phyloP scores from a whole-genome alignment of 495 filamentous ascomycete genomes.

The Aspergillus mulundensis region DNA sequence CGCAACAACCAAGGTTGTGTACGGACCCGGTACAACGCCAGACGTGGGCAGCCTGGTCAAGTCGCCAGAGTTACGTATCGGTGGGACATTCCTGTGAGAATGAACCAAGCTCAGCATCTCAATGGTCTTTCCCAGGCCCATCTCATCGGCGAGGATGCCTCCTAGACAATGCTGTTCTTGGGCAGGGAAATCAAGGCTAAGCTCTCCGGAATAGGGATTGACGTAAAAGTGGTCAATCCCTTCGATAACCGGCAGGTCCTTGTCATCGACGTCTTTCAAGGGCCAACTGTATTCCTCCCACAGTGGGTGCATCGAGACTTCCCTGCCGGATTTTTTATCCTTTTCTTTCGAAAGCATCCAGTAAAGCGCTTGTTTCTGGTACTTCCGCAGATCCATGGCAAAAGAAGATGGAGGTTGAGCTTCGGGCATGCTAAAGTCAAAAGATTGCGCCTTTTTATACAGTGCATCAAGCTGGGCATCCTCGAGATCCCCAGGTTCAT shows the following conservation, averaged over 20 bases:
- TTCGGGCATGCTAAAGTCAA: slow-evolving; percentile 88
- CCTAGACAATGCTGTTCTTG: slow-evolving; percentile 95
- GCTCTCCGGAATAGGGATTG: slow-evolving; percentile 92
- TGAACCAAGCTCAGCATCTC: slow-evolving; percentile 96
- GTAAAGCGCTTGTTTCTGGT: slow-evolving; percentile 90
- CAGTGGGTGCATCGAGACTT: slow-evolving; percentile 88
- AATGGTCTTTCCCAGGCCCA: slow-evolving; percentile 91
- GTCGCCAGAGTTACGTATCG: slow-evolving; percentile 48
- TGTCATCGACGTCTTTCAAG: slow-evolving; percentile 78
- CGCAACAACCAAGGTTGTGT: slow-evolving; percentile 90
- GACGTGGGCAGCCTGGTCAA: slow-evolving; percentile 57
- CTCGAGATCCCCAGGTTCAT: slow-evolving; percentile 88
- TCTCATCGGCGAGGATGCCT: slow-evolving; percentile 90
- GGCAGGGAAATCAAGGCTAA: slow-evolving; percentile 86
- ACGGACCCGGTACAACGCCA: slow-evolving; percentile 64
- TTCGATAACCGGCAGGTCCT: slow-evolving; percentile 59
- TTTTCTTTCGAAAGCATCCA: slow-evolving; percentile 97
- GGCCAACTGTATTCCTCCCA: slow-evolving; percentile 98
- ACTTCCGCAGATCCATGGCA: slow-evolving; percentile 77
- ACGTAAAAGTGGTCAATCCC: slow-evolving; percentile 78
- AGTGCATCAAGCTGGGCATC: slow-evolving; percentile 92
- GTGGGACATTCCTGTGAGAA: slow-evolving; percentile 60
- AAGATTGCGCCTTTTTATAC: slow-evolving; percentile 94
- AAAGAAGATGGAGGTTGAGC: slow-evolving; percentile 79
- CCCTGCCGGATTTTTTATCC: slow-evolving; percentile 59